Conservation (phyloP, 305 asterid species). For the Fraxinus xanthoxyloides region DNA sequence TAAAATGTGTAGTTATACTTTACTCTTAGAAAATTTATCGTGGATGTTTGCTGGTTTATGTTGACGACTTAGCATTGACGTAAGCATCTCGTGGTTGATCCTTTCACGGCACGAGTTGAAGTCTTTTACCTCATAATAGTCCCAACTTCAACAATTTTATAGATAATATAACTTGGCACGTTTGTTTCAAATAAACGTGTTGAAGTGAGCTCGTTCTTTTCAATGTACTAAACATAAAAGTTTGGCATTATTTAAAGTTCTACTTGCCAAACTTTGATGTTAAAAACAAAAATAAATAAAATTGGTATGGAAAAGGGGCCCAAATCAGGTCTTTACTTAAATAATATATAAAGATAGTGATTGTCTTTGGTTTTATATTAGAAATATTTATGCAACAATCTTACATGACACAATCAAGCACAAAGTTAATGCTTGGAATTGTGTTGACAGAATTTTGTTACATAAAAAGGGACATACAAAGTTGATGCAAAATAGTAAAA, state of each 20-base stretch:
- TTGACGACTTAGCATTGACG: background rate
- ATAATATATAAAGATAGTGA: background rate
- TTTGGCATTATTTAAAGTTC: background rate
- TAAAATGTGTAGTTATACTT: too few species aligned
- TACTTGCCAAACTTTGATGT: background rate
- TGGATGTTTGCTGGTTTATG: background rate
- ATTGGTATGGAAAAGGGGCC: background rate
- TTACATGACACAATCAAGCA: background rate
- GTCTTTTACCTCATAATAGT: background rate
- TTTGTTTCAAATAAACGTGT: background rate
- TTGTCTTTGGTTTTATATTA: background rate
- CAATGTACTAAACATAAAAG: background rate
- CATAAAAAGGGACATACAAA: background rate
- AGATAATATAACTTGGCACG: background rate
- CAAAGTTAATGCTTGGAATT: background rate
- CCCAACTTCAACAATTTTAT: background rate
- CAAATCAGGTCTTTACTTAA: background rate
- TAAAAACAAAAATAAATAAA: too few species aligned
- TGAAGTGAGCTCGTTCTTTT: background rate
- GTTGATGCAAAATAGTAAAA: background rate
- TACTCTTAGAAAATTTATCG: background rate
- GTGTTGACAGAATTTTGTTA: background rate
- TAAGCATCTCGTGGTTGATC: background rate
- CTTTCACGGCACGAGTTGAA: too few species aligned
- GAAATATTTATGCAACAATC: background rate